Base-by-base conservation (phyloP, 768 basidiomycete species). In the Neoboletus magnificus region DNA sequence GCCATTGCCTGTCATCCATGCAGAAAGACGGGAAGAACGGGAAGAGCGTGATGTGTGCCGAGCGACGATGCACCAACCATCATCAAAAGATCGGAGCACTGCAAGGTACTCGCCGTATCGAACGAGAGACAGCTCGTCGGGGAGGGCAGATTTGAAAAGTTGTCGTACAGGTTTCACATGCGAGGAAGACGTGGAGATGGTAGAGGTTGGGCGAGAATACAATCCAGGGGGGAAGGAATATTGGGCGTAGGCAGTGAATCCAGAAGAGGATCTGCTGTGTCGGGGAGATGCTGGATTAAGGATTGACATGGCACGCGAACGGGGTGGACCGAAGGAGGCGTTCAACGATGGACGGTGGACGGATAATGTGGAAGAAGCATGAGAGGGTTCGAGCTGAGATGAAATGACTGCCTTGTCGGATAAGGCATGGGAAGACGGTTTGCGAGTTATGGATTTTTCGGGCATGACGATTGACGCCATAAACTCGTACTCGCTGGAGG, bases 11-110 rank as follows among this genome's bases (percentile, higher is more conserved):
- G 41, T 56, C 25, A 32, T 52, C 53, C 64, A 33, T 53, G 50
- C 5, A 22, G 55, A 61, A 29, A 56, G 20, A n/a, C 47, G 52
- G 15, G 78, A 79, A 53, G 76, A 75, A 57, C 35, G 71, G 1
- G 77, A 78, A 61, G 76, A 75, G 62, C 23, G 69, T 65, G 55
- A 59, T 57, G 43, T 67, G 56, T 85, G 80, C 29, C 85, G 75
- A n/a, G 81, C 82, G 52, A 89, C 86, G 50, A 89, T 76, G 62
- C 85, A 89, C 89, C 89, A 92, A 2, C 87, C 89, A 55, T 91
- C 89, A 55, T 91, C 86, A 62, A 84, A 88, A 5, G 82, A 81
- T 56, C 83, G 81, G 3, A 89, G 75, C 29, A 90, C 71, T 3
- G 79, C 81, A 43, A 91, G 71, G 36, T 74, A 74, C 66, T 92